Conservation (phyloP, 306 rosid genomes). For the Dalbergia cultrata region DNA sequence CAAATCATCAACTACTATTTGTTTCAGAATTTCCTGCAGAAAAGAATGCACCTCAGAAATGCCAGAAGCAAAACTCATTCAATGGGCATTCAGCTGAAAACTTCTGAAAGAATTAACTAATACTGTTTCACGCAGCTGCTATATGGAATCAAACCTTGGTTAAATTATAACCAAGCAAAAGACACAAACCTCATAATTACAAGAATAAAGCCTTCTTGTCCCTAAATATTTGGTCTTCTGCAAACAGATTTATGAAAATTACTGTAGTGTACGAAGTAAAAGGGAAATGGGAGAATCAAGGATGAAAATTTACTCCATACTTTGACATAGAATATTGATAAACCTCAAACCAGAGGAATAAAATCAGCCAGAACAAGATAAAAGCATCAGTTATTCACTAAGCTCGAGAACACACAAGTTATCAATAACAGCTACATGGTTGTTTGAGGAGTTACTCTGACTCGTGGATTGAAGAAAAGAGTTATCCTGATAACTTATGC, state of each 20-base stretch:
- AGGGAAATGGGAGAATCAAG: neutral
- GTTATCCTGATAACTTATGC: neutral
- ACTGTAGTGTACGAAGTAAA: neutral
- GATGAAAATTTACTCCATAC: constrained; percentile 30
- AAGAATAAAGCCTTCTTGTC: constrained; percentile 25
- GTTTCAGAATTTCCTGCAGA: constrained; percentile 45
- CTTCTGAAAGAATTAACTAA: constrained; percentile 15
- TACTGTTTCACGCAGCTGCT: constrained; percentile 9
- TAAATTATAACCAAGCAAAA: constrained; percentile 29
- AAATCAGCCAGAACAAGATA: neutral
- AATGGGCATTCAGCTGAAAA: constrained; percentile 37
- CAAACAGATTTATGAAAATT: constrained; percentile 25
- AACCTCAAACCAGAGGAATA: constrained; percentile 7
- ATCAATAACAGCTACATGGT: neutral
- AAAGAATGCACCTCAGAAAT: constrained; percentile 30
- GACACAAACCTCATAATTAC: neutral
- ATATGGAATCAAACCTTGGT: constrained; percentile 25
- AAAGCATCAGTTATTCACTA: neutral
- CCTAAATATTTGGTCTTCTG: neutral
- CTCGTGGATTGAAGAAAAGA: neutral
- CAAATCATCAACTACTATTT: constrained; percentile 43
- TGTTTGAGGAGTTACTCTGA: neutral
- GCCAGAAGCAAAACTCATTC: constrained; percentile 11
- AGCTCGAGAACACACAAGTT: constrained; percentile 11
- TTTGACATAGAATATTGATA: neutral